Percentiles rank a stretch among this genome's conserved stretches.
phyloP scores from a whole-genome alignment of 192 early-diverging fungal species.

The Rhizoclosmatium sp. region DNA sequence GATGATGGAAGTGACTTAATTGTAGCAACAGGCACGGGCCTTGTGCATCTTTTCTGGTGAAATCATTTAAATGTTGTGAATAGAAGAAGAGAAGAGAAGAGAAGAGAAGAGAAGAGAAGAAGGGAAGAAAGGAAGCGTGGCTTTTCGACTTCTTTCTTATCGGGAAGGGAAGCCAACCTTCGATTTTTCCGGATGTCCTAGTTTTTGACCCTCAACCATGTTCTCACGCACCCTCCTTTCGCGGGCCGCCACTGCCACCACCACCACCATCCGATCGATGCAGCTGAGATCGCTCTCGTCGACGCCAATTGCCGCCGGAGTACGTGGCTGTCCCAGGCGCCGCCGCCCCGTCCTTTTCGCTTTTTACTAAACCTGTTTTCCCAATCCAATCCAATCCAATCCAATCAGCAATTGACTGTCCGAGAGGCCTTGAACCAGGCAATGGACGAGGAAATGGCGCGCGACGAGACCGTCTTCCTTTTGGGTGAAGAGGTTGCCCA shows the following conservation, averaged over 20 bases:
- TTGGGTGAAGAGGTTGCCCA: slow-evolving; percentile 98
- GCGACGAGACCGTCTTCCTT: slow-evolving; percentile 90
- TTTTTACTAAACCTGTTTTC: neutral
- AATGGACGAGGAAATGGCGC: slow-evolving; percentile 95
- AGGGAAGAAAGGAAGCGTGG: neutral
- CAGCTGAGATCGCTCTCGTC: neutral
- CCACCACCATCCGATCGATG: neutral
- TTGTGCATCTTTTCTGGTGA: slow-evolving; percentile 24
- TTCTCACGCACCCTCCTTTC: neutral
- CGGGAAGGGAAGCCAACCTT: neutral
- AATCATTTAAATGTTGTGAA: neutral
- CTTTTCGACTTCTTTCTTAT: no score
- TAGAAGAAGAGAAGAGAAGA: neutral
- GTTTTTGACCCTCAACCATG: neutral
- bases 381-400: neutral
- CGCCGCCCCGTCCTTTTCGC: neutral
- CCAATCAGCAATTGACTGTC: slow-evolving; percentile 74
- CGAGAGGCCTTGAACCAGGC: slow-evolving; percentile 97
- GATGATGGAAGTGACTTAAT: slow-evolving; percentile 21
- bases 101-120: neutral
- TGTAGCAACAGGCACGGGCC: slow-evolving; percentile 14
- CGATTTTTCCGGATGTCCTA: neutral
- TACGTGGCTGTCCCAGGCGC: no score
- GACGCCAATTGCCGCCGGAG: slow-evolving; percentile 1
- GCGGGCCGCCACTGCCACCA: neutral